Evolutionary conservation across 1,139 yeast genomes (phyloP), one percentile per base, ranked within the genome.

Genomic region (Geotrichum histeridarum): DNA sequence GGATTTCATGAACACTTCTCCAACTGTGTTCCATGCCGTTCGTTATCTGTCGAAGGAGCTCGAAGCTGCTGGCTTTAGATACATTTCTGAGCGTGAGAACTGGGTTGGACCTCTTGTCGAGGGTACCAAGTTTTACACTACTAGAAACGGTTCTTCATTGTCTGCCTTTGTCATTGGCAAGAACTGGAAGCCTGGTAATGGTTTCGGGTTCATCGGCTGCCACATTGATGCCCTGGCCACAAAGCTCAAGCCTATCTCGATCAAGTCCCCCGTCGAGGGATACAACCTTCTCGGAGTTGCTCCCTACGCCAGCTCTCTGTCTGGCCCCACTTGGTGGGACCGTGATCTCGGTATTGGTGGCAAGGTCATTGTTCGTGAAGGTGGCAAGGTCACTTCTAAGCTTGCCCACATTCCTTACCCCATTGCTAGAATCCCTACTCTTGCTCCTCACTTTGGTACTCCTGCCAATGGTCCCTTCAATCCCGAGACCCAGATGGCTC

Each of bases 331-430:
- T 72, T 86, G 94, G 94, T 91, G 94, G 76, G 99, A 93, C 70
- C 82, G 97, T 59, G 97, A 93, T 68, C 77, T 93, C 61, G 83
- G 95, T 30, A 74, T 91, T 61, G 98, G 96, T 15, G 99, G 99
- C 37, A 79, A 98, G 63, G 93, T 93, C 2, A 82, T 88, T 66
- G 83, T 86, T 27, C 76, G 76, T 43, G 77, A 79, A 36, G 69
- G 70, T 14, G 60, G 59, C 36, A 83, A 80, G 17, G 77, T 76
- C 60, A 77, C 79, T 44, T 80, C 95, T 7, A 86, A 79, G 67
- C 76, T 93, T 60, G 81, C 91, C 53, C 87, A 89, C 66, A 77
- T 91, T 58, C 86, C 88, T 56, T 83, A 81, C 66, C 97, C 99
- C 1, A 73, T 93, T 55, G 81, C 94, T 63, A 83, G 95, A 66